Evolutionary conservation across 2,329 filamentous ascomycete species (phyloP).

Genomic region (Furcasterigmium furcatum): DNA sequence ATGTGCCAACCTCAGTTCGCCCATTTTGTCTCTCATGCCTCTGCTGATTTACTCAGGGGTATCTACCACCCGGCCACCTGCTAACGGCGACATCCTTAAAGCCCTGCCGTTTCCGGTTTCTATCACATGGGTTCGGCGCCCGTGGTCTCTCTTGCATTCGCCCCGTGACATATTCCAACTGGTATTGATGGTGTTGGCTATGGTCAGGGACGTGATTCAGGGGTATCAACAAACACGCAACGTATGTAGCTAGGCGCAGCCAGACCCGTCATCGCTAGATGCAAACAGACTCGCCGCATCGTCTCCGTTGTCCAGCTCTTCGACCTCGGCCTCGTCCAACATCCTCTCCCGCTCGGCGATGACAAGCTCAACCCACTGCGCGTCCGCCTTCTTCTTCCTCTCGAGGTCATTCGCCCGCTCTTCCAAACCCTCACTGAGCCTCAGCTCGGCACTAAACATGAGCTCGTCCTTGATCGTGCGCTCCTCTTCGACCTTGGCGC

Average conservation of each 20-base stretch:
- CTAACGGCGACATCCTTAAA: too few species aligned
- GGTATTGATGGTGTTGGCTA: too few species aligned
- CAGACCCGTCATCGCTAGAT: not conserved
- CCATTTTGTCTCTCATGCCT: too few species aligned
- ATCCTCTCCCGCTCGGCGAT: not conserved
- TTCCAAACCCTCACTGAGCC: slow-evolving; percentile 19
- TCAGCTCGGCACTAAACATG: slow-evolving; percentile 32
- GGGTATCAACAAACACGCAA: not conserved
- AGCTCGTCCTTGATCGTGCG: slow-evolving; percentile 35
- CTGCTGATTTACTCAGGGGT: too few species aligned
- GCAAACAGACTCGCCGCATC: not conserved
- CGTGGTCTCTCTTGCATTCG: too few species aligned
- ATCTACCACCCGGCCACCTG: too few species aligned
- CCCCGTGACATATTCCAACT: too few species aligned
- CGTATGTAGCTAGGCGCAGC: too few species aligned
- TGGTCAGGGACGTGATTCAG: too few species aligned
- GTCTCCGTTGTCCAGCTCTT: not conserved
- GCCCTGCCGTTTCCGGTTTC: too few species aligned
- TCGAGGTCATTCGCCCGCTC: slow-evolving; percentile 25
- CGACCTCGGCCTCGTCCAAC: not conserved
- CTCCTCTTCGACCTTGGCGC: slow-evolving; percentile 33
- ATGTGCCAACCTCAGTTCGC: too few species aligned
- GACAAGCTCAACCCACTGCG: slow-evolving; percentile 43
- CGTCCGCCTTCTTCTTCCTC: slow-evolving; percentile 36
- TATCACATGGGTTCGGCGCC: too few species aligned